Base-by-base conservation (phyloP, 441 rosid species). In the Corymbia calophylla region DNA sequence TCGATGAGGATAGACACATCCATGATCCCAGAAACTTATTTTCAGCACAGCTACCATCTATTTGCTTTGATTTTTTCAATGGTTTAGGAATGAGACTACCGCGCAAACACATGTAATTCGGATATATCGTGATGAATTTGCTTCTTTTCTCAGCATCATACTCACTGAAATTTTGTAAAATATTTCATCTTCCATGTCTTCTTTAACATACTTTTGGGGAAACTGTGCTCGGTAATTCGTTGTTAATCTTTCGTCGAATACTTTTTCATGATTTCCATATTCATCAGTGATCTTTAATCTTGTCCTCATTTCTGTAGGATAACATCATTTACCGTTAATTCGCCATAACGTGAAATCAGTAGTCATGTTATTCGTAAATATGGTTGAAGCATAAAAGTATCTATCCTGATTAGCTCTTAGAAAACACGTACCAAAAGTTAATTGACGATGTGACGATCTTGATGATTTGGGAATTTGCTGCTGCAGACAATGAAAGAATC, bases 401-500 rank as follows among this genome's bases (percentile, higher is more conserved):
- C 82, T 39, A 39, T 73, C 51, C 49, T 4, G 49, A 39, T 39
- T 73, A 73, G 82, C 29, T 39, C 82, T 12, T 11, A 73, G 17
- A 39, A 39, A 39, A 6, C 23, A 73, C n/a, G 7, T 39, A 25
- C 3, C 51, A 7, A 9, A 73, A 39, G 49, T 44, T 23, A 77
- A 77, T 3, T 44, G 51, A 44, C 29, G n/a, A 77, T 44, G 18
- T 25, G n/a, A 44, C 51, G 5, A 39, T 77, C 17, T 77, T 77
- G 14, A 77, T 5, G 3, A 77, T 44, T 23, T 44, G 51, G 51
- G 49, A 39, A 73, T 73, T 47, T 77, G 84, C 51, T 39, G 84
- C 51, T 64, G 90, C 92, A 95, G 93, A 56, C 89, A 39, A 88
- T 87, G 84, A 95, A 92, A 91, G 88, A 88, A 15, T 73, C 90